Evolutionary conservation across 352 stramenopile species (phyloP), one percentile per base, ranked within the genome.

Genomic region (Phytophthora fragariae): DNA sequence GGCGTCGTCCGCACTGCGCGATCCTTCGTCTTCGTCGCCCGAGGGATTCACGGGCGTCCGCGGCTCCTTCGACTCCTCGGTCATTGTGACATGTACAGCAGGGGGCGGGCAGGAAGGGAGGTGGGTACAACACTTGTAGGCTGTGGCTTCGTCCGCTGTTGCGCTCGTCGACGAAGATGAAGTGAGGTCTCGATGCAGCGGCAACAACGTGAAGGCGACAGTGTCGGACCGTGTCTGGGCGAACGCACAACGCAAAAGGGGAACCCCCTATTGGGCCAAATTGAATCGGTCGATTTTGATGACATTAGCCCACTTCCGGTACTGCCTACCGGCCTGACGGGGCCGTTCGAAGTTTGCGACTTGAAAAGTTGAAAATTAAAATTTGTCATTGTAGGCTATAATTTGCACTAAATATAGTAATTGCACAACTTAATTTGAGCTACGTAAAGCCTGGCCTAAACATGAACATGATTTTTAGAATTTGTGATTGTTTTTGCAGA

Each of bases 1-100:
- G 27, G n/a, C 44, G 27, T 69, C 49, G 55, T 72, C 59, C 15
- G n/a, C 44, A 29, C 64, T 75, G 56, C 56, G 58, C 60, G 63
- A 73, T 76, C 41, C 62, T 76, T 80, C 56, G 41, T 47, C 24
- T 27, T 27, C 31, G 15, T 63, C 71, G 15, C 69, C 70, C 35
- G 59, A 78, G 17, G 9, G 31, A 47, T 53, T 68, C 57, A 70
- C 50, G 37, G 73, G 60, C 24, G 60, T 72, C 52, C 46, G 52
- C 24, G 62, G 58, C 57, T 72, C 57, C 52, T 81, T 41, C 31
- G 50, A 50, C 21, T 71, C 56, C 21, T 65, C 60, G n/a, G 50
- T 63, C 73, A 80, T 80, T 29, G n/a, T 75, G 35, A 27, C 65
- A 80, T 75, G 67, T 41, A 80, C 64, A n/a, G 59, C 54, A 11